Base-by-base conservation (phyloP, 106 monocot genomes). In the Vanilla planifolia region DNA sequence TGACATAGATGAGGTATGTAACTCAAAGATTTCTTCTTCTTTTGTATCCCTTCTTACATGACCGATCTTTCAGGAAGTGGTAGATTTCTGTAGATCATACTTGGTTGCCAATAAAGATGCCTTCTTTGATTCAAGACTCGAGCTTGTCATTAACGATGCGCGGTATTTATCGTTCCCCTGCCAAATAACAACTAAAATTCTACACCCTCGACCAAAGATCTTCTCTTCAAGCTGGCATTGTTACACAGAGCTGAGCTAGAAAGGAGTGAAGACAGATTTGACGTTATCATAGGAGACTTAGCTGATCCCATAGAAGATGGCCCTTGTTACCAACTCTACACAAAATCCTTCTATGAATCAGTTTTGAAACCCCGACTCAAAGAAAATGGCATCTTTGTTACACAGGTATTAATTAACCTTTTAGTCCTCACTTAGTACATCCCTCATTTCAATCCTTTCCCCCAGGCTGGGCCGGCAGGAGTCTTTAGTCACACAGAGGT, bases 221-320 rank as follows among this genome's bases (percentile, higher is more conserved):
- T n/a, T n/a, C n/a, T n/a, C n/a, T n/a, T 11, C 46, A 47, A 3
- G 5, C 7, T 29, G 0, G 4, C 28, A 29, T 15, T 28, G 7
- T 68, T 9, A 25, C 20, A 70, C 61, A 79, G 79, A 62, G 70
- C 48, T 25, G 74, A 79, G 56, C 65, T 79, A 20, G 61, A 73
- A 20, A 73, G 74, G 48, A 62, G 61, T 0, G 41, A 69, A 26
- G 70, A 74, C 10, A 21, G 28, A 8, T 79, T 70, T 24, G 79
- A 79, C 28, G 61, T 79, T 36, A 79, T 79, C 43, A 33, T 79
- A 42, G 79, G 79, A 41, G 76, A 76, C 65, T 33, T 82, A 14
- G 81, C 76, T 15, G 81, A 82, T 70, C 81, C 76, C 14, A 56
- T 82, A n/a, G 73, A 82, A 62, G 81, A 69, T 39, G 76, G 76